A percentile compares a stretch with the other conserved stretches of the same genome.
phyloP scores from a whole-genome alignment of 1,139 yeast species.

The Geotrichum bryndzae region DNA sequence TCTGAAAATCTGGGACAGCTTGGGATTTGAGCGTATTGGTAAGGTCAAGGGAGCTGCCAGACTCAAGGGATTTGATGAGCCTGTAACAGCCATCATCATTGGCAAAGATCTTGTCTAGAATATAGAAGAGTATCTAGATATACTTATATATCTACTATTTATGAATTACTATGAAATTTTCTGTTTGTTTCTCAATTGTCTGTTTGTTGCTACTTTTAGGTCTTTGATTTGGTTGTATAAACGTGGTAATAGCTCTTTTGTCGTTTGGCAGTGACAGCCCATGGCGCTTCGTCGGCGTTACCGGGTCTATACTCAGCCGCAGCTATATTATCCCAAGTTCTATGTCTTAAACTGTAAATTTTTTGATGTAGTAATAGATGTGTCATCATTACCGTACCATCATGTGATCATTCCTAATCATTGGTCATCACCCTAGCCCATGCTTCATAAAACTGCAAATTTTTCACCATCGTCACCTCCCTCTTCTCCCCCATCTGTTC shows the following conservation, averaged over 20 bases:
- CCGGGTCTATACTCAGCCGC: neutral
- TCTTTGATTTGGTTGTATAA: no score
- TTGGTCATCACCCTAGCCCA: neutral
- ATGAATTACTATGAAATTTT: neutral
- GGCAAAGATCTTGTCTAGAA: constrained; percentile 41
- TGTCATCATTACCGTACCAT: neutral
- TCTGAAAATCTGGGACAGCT: constrained; percentile 61
- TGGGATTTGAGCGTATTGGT: constrained; percentile 73
- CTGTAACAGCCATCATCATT: constrained; percentile 65
- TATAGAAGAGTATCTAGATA: neutral
- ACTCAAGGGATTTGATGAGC: constrained; percentile 52
- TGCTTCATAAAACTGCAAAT: neutral
- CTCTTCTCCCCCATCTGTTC: neutral
- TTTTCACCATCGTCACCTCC: neutral
- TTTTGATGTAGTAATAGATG: neutral
- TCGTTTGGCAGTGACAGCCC: no score
- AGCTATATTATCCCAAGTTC: neutral
- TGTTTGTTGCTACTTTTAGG: neutral
- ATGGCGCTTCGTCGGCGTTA: no score
- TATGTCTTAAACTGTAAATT: neutral
- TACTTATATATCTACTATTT: neutral
- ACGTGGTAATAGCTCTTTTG: no score
- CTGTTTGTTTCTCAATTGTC: neutral
- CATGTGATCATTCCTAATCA: neutral
- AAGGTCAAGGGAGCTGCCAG: constrained; percentile 59